Percentiles rank a stretch among this genome's conserved stretches.
phyloP scores from a whole-genome alignment of 495 filamentous ascomycete species.

The Penicillium odoratum region DNA sequence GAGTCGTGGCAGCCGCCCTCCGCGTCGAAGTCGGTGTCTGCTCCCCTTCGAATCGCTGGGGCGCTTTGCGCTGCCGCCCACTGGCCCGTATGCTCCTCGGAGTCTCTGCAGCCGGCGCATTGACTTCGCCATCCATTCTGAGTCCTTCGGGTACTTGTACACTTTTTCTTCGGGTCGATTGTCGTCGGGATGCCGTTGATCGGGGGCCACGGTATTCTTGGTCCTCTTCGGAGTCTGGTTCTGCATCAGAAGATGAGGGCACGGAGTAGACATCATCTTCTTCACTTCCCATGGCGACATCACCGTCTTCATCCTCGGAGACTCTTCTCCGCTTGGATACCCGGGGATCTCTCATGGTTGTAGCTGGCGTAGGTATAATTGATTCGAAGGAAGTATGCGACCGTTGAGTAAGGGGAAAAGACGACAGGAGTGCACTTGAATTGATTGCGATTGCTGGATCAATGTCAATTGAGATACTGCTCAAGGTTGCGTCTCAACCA shows the following conservation, averaged over 20 bases:
- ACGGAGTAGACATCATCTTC: conserved; percentile 20
- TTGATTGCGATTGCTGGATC: conserved; percentile 5
- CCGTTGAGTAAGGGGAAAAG: not conserved
- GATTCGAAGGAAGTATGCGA: not conserved
- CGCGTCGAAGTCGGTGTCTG: conserved; percentile 27
- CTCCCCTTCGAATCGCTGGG: conserved; percentile 38
- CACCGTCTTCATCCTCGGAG: conserved; percentile 40
- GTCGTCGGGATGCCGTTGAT: conserved; percentile 27
- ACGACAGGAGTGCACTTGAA: not conserved
- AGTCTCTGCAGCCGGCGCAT: conserved; percentile 21
- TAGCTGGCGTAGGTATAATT: not conserved
- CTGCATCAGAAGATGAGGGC: conserved; percentile 22
- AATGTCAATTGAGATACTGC: not conserved
- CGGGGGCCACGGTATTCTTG: conserved; percentile 20
- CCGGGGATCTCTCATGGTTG: conserved; percentile 41
- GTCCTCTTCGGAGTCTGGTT: conserved; percentile 16
- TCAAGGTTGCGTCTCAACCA: conserved; percentile 6
- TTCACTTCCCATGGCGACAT: conserved; percentile 32
- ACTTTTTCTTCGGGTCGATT: conserved; percentile 22
- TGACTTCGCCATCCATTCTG: conserved; percentile 6
- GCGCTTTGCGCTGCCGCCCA: conserved; percentile 43
- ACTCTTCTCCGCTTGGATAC: conserved; percentile 44
- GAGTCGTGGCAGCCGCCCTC: conserved; percentile 25
- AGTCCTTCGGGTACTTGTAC: conserved; percentile 7
- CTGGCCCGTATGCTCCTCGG: conserved; percentile 38